phyloP scores from a whole-genome alignment of 225 moss, liverwort and hornwort genomes.

The Bryum argenteum region DNA sequence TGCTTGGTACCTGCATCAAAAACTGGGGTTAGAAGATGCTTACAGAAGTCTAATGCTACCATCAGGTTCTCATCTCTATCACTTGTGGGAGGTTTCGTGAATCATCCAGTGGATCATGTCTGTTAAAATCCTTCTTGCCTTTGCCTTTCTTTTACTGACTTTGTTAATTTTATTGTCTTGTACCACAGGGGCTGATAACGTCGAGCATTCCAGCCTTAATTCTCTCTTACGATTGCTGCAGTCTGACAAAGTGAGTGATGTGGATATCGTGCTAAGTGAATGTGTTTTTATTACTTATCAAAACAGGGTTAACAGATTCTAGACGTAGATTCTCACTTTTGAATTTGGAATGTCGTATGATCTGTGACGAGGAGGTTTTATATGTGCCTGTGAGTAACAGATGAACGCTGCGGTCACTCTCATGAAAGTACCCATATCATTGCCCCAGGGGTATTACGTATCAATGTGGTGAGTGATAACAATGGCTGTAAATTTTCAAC shows the following conservation, averaged over 20 bases:
- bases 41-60: constrained; percentile 42
- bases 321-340: too few species aligned
- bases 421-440: constrained; percentile 47
- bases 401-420: constrained; percentile 35
- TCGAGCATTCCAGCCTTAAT: constrained; percentile 19
- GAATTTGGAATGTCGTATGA: too few species aligned
- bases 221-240: constrained; percentile 39
- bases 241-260: constrained; percentile 58
- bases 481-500: too few species aligned
- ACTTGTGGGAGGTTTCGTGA: constrained; percentile 8
- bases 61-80: constrained; percentile 36
- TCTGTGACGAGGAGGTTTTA: neutral
- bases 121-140: too few species aligned
- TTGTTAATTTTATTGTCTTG: too few species aligned
- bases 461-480: constrained; percentile 73
- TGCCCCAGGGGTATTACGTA: too few species aligned
- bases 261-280: too few species aligned
- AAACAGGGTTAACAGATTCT: too few species aligned
- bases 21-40: constrained; percentile 67
- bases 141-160: too few species aligned
- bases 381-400: constrained; percentile 29
- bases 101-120: neutral
- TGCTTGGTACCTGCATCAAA: constrained; percentile 63
- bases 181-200: constrained; percentile 31
- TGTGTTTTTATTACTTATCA: too few species aligned